Evolutionary conservation across 2,329 filamentous ascomycete species (phyloP).

Genomic region (Xylariales sp.): DNA sequence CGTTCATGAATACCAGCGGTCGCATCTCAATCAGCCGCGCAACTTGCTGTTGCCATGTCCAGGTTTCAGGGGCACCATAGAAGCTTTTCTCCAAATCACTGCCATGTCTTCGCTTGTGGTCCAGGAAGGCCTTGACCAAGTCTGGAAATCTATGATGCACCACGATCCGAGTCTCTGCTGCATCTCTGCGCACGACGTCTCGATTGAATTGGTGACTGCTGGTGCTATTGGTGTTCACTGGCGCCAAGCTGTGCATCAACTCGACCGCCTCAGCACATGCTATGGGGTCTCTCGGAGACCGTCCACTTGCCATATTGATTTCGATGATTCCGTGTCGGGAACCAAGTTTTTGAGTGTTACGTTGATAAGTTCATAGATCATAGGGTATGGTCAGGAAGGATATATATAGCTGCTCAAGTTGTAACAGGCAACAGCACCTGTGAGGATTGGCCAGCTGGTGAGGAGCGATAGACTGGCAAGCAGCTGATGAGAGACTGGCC

Average conservation of each 20-base stretch:
- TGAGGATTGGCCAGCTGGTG: too few relatives aligned
- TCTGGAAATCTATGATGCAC: slow-evolving; percentile 19
- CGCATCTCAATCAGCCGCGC: slow-evolving; percentile 21
- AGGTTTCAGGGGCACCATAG: slow-evolving; percentile 13
- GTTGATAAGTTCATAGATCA: too few relatives aligned
- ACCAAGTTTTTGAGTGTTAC: too few relatives aligned
- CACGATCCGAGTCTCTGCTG: slow-evolving; percentile 21
- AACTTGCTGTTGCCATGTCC: slow-evolving; percentile 20
- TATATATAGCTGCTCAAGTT: too few relatives aligned
- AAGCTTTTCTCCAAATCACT: slow-evolving; percentile 16
- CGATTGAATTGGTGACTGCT: slow-evolving; percentile 14
- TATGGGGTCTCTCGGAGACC: too few relatives aligned
- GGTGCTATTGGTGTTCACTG: slow-evolving; percentile 22
- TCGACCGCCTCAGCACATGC: background rate
- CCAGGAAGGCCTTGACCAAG: slow-evolving; percentile 22
- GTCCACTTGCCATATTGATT: too few relatives aligned
- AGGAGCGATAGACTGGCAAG: too few relatives aligned
- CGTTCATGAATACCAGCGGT: slow-evolving; percentile 19
- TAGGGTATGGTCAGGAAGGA: too few relatives aligned
- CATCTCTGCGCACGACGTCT: slow-evolving; percentile 15
- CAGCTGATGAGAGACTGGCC: too few relatives aligned
- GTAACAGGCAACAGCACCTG: too few relatives aligned
- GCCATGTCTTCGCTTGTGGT: slow-evolving; percentile 22
- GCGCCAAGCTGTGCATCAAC: background rate
- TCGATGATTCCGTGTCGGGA: too few relatives aligned